These are phyloP conservation scores for Nannizzia gypsea DNA, from an alignment of 2,329 filamentous ascomycete species.

Conservation along the genomic window DNA sequence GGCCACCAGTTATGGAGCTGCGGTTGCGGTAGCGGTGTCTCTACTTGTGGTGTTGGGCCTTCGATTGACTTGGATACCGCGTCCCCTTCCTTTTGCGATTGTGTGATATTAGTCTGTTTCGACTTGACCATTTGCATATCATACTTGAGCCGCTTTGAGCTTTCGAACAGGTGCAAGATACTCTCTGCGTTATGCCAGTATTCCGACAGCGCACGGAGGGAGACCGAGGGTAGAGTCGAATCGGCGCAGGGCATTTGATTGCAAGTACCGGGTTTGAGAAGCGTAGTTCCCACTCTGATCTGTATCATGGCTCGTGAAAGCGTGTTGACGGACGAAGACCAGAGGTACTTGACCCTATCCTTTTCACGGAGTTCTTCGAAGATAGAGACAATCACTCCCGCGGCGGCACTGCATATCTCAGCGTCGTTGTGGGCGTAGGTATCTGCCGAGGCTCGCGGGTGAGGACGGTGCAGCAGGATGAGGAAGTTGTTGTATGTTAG, in stretches of 20 bases:
- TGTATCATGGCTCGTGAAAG: slow-evolving; percentile 39
- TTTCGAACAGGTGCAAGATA: slow-evolving; percentile 34
- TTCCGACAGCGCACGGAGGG: slow-evolving; percentile 30
- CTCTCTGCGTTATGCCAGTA: slow-evolving; percentile 35
- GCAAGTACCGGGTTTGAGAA: slow-evolving; percentile 37
- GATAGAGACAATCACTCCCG: slow-evolving; percentile 35
- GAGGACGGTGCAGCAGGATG: slow-evolving; percentile 35
- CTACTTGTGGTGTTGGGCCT: slow-evolving; percentile 5
- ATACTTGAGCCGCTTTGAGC: slow-evolving; percentile 32
- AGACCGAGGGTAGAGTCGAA: slow-evolving; percentile 34
- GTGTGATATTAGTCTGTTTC: slow-evolving; percentile 20
- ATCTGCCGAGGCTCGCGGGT: slow-evolving; percentile 33
- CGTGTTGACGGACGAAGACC: slow-evolving; percentile 35
- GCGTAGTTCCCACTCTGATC: slow-evolving; percentile 35
- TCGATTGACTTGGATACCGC: slow-evolving; percentile 4
- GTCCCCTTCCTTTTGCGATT: slow-evolving; percentile 12
- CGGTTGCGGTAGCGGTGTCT: slow-evolving; percentile 7
- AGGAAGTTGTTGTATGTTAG: slow-evolving; percentile 37
- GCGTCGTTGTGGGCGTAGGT: slow-evolving; percentile 36
- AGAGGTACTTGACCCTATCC: slow-evolving; percentile 32
- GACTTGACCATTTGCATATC: slow-evolving; percentile 30
- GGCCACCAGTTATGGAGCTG: slow-evolving; percentile 7
- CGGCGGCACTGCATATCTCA: slow-evolving; percentile 36
- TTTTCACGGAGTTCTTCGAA: slow-evolving; percentile 35
- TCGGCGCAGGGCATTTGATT: slow-evolving; percentile 34